Percentiles rank a stretch among this genome's conserved stretches.
phyloP scores from a whole-genome alignment of 1,139 yeast genomes.

The Casaregolazyma lundiana region DNA sequence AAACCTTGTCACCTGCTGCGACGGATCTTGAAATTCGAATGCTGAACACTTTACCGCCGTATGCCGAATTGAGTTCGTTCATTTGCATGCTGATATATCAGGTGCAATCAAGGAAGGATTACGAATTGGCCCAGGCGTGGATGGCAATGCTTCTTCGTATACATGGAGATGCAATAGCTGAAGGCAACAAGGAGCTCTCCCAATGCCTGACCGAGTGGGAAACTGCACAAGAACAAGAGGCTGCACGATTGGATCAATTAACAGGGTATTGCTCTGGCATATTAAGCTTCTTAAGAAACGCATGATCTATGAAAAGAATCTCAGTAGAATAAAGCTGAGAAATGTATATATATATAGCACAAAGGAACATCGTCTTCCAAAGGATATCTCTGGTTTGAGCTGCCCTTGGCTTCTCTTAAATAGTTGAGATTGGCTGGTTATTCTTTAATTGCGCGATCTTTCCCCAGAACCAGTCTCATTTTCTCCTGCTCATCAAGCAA shows the following conservation, averaged over 20 bases:
- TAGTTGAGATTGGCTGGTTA: not conserved
- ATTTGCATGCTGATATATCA: constrained; percentile 63
- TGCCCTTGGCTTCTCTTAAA: too few relatives aligned
- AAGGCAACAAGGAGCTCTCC: constrained; percentile 11
- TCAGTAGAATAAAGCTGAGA: not conserved
- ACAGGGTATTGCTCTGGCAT: constrained; percentile 85
- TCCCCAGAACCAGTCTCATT: not conserved
- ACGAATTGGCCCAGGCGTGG: constrained; percentile 72
- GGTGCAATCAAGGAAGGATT: constrained; percentile 52
- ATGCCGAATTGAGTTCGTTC: constrained; percentile 60
- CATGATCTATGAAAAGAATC: constrained; percentile 14
- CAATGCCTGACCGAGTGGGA: constrained; percentile 50
- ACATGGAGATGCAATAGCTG: constrained; percentile 72
- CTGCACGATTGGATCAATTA: constrained; percentile 57
- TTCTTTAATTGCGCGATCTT: constrained; percentile 4
- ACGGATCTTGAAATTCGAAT: constrained; percentile 87
- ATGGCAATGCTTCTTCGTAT: constrained; percentile 66
- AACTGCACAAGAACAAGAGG: constrained; percentile 39
- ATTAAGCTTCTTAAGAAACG: constrained; percentile 49
- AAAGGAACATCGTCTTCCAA: too few relatives aligned
- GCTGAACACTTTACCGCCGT: constrained; percentile 57
- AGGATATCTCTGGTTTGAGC: too few relatives aligned
- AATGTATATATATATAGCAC: constrained; percentile 4
- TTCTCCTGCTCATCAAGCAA: constrained; percentile 15
- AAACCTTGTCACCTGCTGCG: constrained; percentile 67